Percentiles rank a stretch among this genome's conserved stretches.
Evolutionary conservation across 129 eudicot species (phyloP).

Genomic region (Rutidosis leptorrhynchoides): DNA sequence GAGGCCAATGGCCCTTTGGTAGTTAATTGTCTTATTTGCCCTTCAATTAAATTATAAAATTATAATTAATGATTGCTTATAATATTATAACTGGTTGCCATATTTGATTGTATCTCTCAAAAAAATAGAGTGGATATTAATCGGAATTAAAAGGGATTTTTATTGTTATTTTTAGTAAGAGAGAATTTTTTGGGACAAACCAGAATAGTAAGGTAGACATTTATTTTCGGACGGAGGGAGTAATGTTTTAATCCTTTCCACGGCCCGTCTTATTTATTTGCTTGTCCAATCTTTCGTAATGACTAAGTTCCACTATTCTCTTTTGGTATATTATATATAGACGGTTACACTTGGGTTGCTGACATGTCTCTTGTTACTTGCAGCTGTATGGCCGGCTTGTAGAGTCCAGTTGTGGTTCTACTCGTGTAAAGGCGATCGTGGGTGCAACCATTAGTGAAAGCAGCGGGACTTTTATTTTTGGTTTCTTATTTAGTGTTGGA

Average conservation of each 20-base stretch:
- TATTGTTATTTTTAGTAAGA: no score
- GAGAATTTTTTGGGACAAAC: no score
- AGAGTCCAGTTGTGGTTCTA: neutral
- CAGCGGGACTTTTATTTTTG: neutral
- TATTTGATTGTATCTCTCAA: no score
- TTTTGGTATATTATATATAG: neutral
- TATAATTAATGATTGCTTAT: no score
- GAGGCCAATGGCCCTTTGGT: no score
- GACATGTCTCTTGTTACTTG: neutral
- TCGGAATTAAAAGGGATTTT: no score
- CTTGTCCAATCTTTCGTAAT: neutral
- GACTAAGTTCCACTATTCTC: neutral
- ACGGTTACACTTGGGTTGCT: neutral
- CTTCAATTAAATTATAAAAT: no score
- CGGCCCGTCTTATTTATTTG: neutral
- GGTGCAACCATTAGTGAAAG: neutral
- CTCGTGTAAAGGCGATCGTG: slow-evolving; percentile 24
- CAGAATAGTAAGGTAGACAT: no score
- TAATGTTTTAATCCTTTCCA: neutral
- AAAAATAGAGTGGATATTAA: no score
- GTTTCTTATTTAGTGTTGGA: neutral
- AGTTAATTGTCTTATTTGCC: no score
- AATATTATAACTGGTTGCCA: no score
- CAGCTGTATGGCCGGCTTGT: slow-evolving; percentile 21
- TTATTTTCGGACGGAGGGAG: no score